These are phyloP conservation scores for Aspergillus panamensis DNA, from an alignment of 495 filamentous ascomycete genomes.

Conservation along the genomic window DNA sequence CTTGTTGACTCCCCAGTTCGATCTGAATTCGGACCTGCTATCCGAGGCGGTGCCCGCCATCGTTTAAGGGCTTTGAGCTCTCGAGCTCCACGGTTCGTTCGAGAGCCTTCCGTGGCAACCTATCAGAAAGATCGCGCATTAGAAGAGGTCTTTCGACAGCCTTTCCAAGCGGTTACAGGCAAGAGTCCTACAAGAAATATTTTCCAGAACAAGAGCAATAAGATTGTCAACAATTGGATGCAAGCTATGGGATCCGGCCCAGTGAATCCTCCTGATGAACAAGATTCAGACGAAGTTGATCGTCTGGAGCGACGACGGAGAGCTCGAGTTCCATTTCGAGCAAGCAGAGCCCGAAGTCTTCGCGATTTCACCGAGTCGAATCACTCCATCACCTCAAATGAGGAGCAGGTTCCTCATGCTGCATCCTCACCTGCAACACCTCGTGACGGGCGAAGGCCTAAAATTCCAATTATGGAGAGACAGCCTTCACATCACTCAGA, in stretches of 20 bases:
- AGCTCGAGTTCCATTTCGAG: slow-evolving; percentile 31
- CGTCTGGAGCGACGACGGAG: slow-evolving; percentile 49
- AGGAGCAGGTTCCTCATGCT: slow-evolving; percentile 39
- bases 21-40: slow-evolving; percentile 26
- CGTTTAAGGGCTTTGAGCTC: slow-evolving; percentile 69
- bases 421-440: slow-evolving; percentile 31
- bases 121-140: slow-evolving; percentile 85
- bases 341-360: slow-evolving; percentile 27
- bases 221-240: slow-evolving; percentile 84
- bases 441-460: slow-evolving; percentile 23
- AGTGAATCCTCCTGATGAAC: slow-evolving; percentile 59
- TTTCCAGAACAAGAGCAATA: slow-evolving; percentile 63
- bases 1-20: slow-evolving; percentile 52
- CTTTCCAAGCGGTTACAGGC: slow-evolving; percentile 45
- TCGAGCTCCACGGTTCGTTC: slow-evolving; percentile 54
- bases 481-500: slow-evolving; percentile 60
- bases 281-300: slow-evolving; percentile 56
- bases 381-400: slow-evolving; percentile 54
- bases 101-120: slow-evolving; percentile 78
- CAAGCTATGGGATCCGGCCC: slow-evolving; percentile 64
- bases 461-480: slow-evolving; percentile 26
- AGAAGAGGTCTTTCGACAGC: slow-evolving; percentile 83
- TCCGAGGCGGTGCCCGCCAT: slow-evolving; percentile 29
- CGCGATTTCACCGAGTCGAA: slow-evolving; percentile 51
- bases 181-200: slow-evolving; percentile 48